These are phyloP conservation scores for Penicillium nordicum DNA, from an alignment of 2,329 filamentous ascomycete genomes.

Conservation along the genomic window DNA sequence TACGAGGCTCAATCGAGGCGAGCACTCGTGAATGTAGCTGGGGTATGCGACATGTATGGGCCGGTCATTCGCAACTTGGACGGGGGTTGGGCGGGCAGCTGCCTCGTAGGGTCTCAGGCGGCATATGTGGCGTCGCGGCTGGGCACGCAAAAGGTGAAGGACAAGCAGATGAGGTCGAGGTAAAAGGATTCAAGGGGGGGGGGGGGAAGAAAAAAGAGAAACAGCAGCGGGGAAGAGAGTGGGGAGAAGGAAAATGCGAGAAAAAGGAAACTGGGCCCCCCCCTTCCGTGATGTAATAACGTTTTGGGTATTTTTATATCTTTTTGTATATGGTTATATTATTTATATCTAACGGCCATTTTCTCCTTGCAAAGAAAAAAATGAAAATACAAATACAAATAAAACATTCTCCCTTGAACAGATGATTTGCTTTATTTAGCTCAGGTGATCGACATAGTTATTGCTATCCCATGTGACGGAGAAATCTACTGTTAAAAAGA, in stretches of 20 bases:
- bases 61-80: slow-evolving; percentile 26
- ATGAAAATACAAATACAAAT: neutral
- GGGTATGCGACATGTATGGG: slow-evolving; percentile 20
- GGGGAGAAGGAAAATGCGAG: slow-evolving; percentile 15
- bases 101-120: slow-evolving; percentile 34
- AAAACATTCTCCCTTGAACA: neutral
- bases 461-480: neutral
- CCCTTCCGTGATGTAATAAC: slow-evolving; percentile 18
- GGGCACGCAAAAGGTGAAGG: slow-evolving; percentile 12
- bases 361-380: neutral
- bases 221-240: slow-evolving; percentile 12
- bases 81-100: slow-evolving; percentile 30
- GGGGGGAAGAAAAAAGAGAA: slow-evolving; percentile 1
- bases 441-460: slow-evolving; percentile 1
- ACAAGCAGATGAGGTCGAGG: neutral
- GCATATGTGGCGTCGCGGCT: slow-evolving; percentile 26
- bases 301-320: neutral
- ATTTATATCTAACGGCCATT: neutral
- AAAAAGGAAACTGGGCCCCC: slow-evolving; percentile 5
- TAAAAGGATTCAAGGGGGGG: slow-evolving; percentile 3
- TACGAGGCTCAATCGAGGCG: slow-evolving; percentile 23
- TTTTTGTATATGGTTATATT: no score
- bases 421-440: neutral
- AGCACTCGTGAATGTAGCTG: slow-evolving; percentile 10
- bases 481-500: neutral